Evolutionary conservation across 1,284 basidiomycete genomes (phyloP), one percentile per base, ranked within the genome.

Genomic region (Erythrobasidium hasegawianum): DNA sequence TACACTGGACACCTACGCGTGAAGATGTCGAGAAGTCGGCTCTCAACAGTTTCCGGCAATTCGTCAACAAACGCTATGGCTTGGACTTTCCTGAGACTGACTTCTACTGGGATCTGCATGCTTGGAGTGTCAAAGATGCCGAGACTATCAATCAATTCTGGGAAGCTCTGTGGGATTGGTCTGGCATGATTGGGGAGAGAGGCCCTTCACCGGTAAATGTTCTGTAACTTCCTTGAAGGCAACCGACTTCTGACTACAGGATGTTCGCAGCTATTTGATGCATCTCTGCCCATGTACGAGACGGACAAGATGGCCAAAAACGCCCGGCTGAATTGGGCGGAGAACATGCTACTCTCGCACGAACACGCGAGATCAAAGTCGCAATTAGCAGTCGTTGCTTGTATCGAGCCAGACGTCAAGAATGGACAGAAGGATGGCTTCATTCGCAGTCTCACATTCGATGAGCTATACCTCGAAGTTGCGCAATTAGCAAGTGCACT

Each of bases 241-340:
- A 20, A 67, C 67, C 58, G 26, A 54, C 13, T 24, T 10, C 49
- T 47, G n/a, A 7, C 10, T 56, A n/a, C 40, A 27, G 40, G 52
- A 50, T 55, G 57, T 54, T 66, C 62, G 58, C 24, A 85, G 79
- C 81, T 86, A 59, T 85, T 89, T 43, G 84, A 89, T 76, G 78
- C 78, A 53, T 56, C 75, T 53, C 83, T 84, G 2, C 76, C 79
- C 50, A 87, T 88, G 26, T 80, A 83, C n/a, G 81, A 81, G n/a
- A 90, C 89, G 75, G 88, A 88, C 20, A 69, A 80, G 5, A 92
- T 89, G 89, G 91, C 91, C 77, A 72, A 77, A 24, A 83, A 84
- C 50, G 85, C 88, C 0, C 79, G 78, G 43, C 76, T 92, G 60
- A 92, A 92, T 76, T 91, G 88, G 85, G 88, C 90, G 45, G 89